Percentiles rank a stretch among this genome's conserved stretches.
Conservation (phyloP, 2,329 filamentous ascomycete genomes). For the Epicoccum sorghinum region DNA sequence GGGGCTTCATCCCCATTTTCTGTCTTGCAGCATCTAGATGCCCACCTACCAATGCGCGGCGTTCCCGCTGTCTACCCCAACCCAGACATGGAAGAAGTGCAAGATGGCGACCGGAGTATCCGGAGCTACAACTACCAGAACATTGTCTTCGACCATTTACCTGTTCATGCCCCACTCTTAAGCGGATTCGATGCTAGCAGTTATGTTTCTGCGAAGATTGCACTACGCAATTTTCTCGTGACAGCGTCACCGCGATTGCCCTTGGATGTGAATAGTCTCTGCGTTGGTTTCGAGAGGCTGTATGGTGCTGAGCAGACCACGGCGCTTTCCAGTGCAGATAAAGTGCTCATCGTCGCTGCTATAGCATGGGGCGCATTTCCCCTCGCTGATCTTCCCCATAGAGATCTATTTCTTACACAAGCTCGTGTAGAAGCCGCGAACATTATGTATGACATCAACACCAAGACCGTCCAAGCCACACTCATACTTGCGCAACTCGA, state of each 20-base stretch:
- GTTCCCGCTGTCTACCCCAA: slow-evolving; percentile 1
- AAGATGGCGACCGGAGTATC: slow-evolving; percentile 11
- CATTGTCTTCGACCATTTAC: slow-evolving; percentile 13
- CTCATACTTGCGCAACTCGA: slow-evolving; percentile 11
- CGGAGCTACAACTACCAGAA: slow-evolving; percentile 15
- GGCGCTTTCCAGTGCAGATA: not conserved
- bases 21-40: slow-evolving; percentile 13
- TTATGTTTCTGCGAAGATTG: slow-evolving; percentile 7
- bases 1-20: slow-evolving; percentile 16
- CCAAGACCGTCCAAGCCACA: slow-evolving; percentile 6
- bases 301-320: not conserved
- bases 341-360: slow-evolving; percentile 1
- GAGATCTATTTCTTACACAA: slow-evolving; percentile 4
- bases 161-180: not conserved
- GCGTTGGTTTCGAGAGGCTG: slow-evolving; percentile 7
- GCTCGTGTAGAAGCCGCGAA: slow-evolving; percentile 7
- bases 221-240: slow-evolving; percentile 11
- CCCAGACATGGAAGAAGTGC: not conserved
- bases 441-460: slow-evolving; percentile 11
- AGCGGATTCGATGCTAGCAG: not conserved
- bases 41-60: slow-evolving; percentile 11
- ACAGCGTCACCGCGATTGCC: slow-evolving; percentile 10
- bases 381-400: slow-evolving; percentile 2
- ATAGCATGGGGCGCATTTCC: slow-evolving; percentile 6
- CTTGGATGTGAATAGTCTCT: slow-evolving; percentile 1